These are phyloP conservation scores for Penicillium subrubescens DNA, from an alignment of 495 filamentous ascomycete species.

Conservation along the genomic window DNA sequence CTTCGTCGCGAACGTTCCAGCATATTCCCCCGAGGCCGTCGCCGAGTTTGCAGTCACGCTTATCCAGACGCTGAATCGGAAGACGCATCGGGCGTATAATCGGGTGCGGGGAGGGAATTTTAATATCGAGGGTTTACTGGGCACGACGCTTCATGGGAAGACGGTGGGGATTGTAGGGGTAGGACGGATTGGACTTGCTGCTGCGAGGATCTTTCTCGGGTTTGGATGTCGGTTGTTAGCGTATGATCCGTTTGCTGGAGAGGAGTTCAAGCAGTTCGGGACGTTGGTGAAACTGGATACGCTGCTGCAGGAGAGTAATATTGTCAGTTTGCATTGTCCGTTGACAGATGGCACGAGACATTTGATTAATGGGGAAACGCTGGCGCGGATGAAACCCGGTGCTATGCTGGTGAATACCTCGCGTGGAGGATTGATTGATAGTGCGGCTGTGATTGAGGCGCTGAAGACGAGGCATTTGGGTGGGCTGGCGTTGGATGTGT, in stretches of 20 bases:
- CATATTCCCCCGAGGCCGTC: constrained; percentile 72
- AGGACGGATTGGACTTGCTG: constrained; percentile 39
- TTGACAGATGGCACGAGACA: constrained; percentile 60
- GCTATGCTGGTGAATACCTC: constrained; percentile 69
- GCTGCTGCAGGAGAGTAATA: constrained; percentile 57
- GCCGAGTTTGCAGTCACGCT: constrained; percentile 72
- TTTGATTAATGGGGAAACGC: constrained; percentile 57
- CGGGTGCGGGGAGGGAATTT: constrained; percentile 75
- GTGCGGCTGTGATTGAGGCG: constrained; percentile 57
- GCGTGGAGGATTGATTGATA: constrained; percentile 64
- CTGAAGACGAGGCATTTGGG: constrained; percentile 62
- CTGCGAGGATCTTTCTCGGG: constrained; percentile 53
- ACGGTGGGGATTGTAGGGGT: constrained; percentile 49
- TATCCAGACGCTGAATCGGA: constrained; percentile 69
- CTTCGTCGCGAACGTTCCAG: constrained; percentile 67
- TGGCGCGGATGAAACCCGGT: constrained; percentile 58
- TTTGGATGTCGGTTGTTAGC: constrained; percentile 65
- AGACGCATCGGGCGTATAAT: constrained; percentile 71
- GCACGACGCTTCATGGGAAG: constrained; percentile 60
- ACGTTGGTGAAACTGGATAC: constrained; percentile 55
- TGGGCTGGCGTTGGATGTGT: constrained; percentile 82
- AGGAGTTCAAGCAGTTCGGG: constrained; percentile 53
- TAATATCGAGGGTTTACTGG: constrained; percentile 64
- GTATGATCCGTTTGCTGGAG: constrained; percentile 53
- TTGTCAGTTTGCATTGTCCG: constrained; percentile 68